Conservation (phyloP, 2,329 filamentous ascomycete genomes). For the Monosporascus sp. region DNA sequence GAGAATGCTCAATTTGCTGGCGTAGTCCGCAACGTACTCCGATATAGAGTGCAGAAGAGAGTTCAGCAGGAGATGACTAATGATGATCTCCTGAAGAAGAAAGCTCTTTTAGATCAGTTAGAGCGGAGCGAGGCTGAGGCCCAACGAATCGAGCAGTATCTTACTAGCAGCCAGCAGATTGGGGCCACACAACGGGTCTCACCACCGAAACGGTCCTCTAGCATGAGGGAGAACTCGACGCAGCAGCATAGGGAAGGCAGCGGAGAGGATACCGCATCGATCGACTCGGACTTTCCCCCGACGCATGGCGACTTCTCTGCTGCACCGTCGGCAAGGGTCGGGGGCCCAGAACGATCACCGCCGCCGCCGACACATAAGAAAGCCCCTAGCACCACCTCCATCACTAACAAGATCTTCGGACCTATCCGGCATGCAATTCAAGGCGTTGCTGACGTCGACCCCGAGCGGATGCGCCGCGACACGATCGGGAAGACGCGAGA, state of each 20-base stretch:
- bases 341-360: slow-evolving; percentile 51
- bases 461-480: slow-evolving; percentile 85
- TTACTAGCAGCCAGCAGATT: slow-evolving; percentile 66
- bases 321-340: slow-evolving; percentile 70
- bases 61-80: slow-evolving; percentile 97
- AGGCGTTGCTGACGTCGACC: slow-evolving; percentile 93
- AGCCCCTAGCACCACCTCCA: slow-evolving; percentile 78
- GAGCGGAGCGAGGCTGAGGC: slow-evolving; percentile 92
- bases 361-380: slow-evolving; percentile 63
- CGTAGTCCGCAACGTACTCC: slow-evolving; percentile 81
- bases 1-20: slow-evolving; percentile 97
- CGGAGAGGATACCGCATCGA: slow-evolving; percentile 76
- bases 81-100: slow-evolving; percentile 88
- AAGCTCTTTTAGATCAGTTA: slow-evolving; percentile 73
- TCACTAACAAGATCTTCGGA: slow-evolving; percentile 90
- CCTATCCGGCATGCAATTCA: slow-evolving; percentile 93
- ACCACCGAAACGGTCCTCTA: slow-evolving; percentile 63
- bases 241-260: slow-evolving; percentile 51
- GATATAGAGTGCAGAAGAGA: slow-evolving; percentile 86
- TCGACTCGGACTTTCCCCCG: slow-evolving; percentile 93
- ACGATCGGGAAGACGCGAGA: slow-evolving; percentile 95
- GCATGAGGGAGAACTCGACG: slow-evolving; percentile 45
- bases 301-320: slow-evolving; percentile 70
- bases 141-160: slow-evolving; percentile 86
- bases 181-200: slow-evolving; percentile 28